Evolutionary conservation across 371 early-diverging fungal species (phyloP).

Genomic region (Paramicrosporidium saccamoebae): DNA sequence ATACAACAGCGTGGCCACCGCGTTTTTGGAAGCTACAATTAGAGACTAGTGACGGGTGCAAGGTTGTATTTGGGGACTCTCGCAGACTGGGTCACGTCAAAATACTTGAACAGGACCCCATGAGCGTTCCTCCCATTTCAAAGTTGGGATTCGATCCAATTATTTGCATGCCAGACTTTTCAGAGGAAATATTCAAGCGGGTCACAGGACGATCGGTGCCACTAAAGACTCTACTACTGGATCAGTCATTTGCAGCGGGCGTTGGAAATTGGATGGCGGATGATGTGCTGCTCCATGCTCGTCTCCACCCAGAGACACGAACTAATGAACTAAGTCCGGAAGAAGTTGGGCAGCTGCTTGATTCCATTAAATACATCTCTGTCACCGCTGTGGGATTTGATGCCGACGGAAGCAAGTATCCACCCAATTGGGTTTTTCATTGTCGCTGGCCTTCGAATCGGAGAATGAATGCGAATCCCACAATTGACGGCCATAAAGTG

Average conservation of each 20-base stretch:
- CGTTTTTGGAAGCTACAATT: constrained; percentile 10
- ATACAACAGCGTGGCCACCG: constrained; percentile 11
- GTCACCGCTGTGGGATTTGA: constrained; percentile 8
- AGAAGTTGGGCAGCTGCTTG: constrained; percentile 6
- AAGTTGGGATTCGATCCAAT: constrained; percentile 15
- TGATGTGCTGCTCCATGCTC: constrained; percentile 12
- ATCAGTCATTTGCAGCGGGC: constrained; percentile 12
- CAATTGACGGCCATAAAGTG: constrained; percentile 9
- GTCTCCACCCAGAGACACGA: constrained; percentile 10
- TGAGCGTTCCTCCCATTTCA: constrained; percentile 4
- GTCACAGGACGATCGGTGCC: constrained; percentile 4
- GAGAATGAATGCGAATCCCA: constrained; percentile 1
- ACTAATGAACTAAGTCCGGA: constrained; percentile 5
- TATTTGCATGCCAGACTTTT: constrained; percentile 8
- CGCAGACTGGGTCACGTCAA: constrained; percentile 12
- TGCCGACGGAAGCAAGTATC: constrained; percentile 11
- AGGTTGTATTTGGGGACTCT: constrained; percentile 10
- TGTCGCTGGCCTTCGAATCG: constrained; percentile 8
- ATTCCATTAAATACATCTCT: constrained; percentile 5
- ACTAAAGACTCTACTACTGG: constrained; percentile 12
- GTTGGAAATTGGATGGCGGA: constrained; percentile 26
- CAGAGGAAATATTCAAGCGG: too few species aligned
- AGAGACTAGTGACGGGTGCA: constrained; percentile 1
- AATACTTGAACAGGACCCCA: constrained; percentile 5
- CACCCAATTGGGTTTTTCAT: constrained; percentile 18